phyloP scores from a whole-genome alignment of 768 basidiomycete species.

The Agaricus blazei region DNA sequence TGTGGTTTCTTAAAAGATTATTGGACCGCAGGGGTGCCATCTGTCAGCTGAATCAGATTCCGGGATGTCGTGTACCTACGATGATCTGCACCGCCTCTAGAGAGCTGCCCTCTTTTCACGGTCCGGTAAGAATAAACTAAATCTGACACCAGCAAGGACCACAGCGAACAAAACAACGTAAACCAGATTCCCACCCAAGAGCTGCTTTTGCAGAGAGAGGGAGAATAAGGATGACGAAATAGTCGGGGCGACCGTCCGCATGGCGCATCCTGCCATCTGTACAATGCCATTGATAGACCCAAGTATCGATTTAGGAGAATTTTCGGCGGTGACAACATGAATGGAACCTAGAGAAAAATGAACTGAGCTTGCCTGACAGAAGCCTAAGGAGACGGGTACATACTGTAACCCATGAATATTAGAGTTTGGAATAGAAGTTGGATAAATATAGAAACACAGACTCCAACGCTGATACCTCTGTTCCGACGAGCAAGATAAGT shows the following conservation, averaged over 20 bases:
- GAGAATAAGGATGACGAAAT: constrained; percentile 55
- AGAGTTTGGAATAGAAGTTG: constrained; percentile 25
- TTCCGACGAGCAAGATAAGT: constrained; percentile 27
- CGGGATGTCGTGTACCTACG: no score
- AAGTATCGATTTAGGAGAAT: constrained; percentile 32
- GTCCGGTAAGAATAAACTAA: not conserved
- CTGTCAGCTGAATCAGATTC: no score
- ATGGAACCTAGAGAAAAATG: constrained; percentile 33
- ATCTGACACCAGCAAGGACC: constrained; percentile 19
- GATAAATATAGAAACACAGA: constrained; percentile 25
- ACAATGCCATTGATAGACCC: constrained; percentile 52
- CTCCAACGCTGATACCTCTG: constrained; percentile 24
- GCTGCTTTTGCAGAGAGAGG: constrained; percentile 37
- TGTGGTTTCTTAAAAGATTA: no score
- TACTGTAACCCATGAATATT: constrained; percentile 32
- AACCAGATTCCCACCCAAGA: constrained; percentile 42
- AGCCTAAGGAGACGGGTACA: constrained; percentile 9
- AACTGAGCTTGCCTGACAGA: not conserved
- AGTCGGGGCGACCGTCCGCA: constrained; percentile 49
- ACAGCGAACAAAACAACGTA: constrained; percentile 29
- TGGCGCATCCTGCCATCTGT: constrained; percentile 44
- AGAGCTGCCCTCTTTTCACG: not conserved
- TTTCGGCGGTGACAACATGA: constrained; percentile 41
- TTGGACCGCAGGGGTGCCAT: no score
- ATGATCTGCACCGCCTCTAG: not conserved